A percentile compares a stretch with the other conserved stretches of the same genome.
These are phyloP conservation scores for Malus hybrid DNA, from an alignment of 331 rosid genomes.

Conservation along the genomic window DNA sequence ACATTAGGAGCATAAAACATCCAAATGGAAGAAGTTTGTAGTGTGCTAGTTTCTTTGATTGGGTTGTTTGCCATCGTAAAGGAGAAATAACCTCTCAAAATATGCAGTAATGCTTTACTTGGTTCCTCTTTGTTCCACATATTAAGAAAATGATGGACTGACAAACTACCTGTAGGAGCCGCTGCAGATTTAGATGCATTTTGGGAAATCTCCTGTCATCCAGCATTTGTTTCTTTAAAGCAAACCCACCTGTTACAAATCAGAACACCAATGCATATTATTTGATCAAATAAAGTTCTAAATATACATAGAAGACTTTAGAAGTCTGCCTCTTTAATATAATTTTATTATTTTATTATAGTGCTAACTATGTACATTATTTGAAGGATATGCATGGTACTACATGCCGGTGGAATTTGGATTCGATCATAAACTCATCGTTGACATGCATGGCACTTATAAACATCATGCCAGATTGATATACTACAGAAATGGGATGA, in stretches of 20 bases:
- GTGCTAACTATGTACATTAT: not conserved
- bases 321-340: not conserved
- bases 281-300: not conserved
- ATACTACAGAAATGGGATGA: too few species aligned
- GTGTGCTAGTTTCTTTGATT: not conserved
- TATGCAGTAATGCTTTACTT: not conserved
- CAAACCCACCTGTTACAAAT: slow-evolving; percentile 57
- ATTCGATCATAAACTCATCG: too few species aligned
- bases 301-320: not conserved
- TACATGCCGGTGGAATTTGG: too few species aligned
- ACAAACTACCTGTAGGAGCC: slow-evolving; percentile 75
- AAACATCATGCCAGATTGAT: too few species aligned
- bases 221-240: slow-evolving; percentile 87
- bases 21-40: too few species aligned
- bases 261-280: slow-evolving; percentile 15
- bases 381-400: too few species aligned
- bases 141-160: not conserved
- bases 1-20: too few species aligned
- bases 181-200: slow-evolving; percentile 86
- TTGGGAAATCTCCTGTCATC: slow-evolving; percentile 98
- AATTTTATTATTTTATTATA: not conserved
- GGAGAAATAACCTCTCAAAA: not conserved
- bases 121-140: not conserved
- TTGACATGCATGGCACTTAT: too few species aligned
- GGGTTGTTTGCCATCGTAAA: not conserved